A percentile compares a stretch with the other conserved stretches of the same genome.
Conservation (phyloP, 2,329 filamentous ascomycete genomes). For the Fusarium goolgardi region DNA sequence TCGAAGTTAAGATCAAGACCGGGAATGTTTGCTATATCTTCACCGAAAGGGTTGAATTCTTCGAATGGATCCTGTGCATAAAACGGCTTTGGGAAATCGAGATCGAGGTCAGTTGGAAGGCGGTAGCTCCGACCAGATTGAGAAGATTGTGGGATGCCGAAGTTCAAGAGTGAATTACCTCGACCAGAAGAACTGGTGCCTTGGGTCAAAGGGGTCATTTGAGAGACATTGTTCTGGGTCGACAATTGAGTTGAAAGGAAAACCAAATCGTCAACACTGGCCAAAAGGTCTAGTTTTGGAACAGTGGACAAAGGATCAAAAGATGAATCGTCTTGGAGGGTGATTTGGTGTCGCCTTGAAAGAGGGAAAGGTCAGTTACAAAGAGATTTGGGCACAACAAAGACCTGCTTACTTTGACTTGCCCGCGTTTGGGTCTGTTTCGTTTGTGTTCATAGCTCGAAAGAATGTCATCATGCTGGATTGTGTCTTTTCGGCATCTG, state of each 20-base stretch:
- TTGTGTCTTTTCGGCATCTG: conserved; percentile 80
- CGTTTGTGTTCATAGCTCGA: conserved; percentile 63
- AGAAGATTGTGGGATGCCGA: conserved; percentile 53
- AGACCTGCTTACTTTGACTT: conserved; percentile 72
- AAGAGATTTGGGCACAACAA: conserved; percentile 43
- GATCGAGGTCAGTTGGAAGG: conserved; percentile 52
- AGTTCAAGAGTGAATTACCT: conserved; percentile 44
- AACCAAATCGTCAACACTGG: conserved; percentile 50
- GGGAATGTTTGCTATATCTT: conserved; percentile 54
- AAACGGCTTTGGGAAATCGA: conserved; percentile 42
- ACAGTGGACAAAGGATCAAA: conserved; percentile 63
- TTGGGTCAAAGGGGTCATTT: conserved; percentile 58
- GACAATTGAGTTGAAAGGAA: conserved; percentile 54
- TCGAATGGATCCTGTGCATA: conserved; percentile 35
- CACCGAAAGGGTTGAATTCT: conserved; percentile 51
- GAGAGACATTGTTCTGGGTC: conserved; percentile 55
- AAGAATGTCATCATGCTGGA: conserved; percentile 77
- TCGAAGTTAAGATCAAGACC: conserved; percentile 64
- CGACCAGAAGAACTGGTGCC: conserved; percentile 48
- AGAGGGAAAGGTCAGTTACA: conserved; percentile 13
- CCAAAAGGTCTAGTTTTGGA: conserved; percentile 53
- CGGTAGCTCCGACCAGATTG: conserved; percentile 50
- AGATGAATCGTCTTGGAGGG: conserved; percentile 83
- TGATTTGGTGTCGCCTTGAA: conserved; percentile 76
- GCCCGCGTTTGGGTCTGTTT: conserved; percentile 76